Evolutionary conservation across 345 rosid genomes (phyloP).

Genomic region (Syzygium jambos): DNA sequence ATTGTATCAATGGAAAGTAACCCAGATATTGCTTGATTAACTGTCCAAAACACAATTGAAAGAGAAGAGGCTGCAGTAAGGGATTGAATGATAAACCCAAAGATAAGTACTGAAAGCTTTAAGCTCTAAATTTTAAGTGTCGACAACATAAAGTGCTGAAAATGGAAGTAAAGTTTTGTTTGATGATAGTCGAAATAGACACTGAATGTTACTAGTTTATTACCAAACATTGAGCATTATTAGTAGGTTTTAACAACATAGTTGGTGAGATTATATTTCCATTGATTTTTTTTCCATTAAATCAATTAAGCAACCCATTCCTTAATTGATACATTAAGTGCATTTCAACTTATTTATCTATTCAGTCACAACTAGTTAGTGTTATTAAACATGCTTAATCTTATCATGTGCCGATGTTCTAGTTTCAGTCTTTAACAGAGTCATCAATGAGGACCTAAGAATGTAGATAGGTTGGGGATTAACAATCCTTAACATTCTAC

Average conservation of each 20-base stretch:
- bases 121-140: background rate
- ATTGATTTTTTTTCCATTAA: background rate
- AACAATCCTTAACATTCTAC: background rate
- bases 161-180: background rate
- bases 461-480: background rate
- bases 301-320: background rate
- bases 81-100: background rate
- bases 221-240: background rate
- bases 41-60: conserved; percentile 20
- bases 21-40: conserved; percentile 84
- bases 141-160: background rate
- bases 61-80: background rate
- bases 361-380: background rate
- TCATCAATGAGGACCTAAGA: background rate
- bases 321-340: background rate
- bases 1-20: conserved; percentile 73
- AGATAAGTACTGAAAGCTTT: background rate
- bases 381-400: background rate
- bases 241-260: background rate
- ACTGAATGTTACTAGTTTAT: background rate
- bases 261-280: background rate
- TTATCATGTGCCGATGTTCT: background rate
- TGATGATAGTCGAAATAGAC: background rate
- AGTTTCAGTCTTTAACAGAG: background rate
- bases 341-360: background rate